phyloP scores from a whole-genome alignment of 371 early-diverging fungal genomes.

The Zychaea mexicana region DNA sequence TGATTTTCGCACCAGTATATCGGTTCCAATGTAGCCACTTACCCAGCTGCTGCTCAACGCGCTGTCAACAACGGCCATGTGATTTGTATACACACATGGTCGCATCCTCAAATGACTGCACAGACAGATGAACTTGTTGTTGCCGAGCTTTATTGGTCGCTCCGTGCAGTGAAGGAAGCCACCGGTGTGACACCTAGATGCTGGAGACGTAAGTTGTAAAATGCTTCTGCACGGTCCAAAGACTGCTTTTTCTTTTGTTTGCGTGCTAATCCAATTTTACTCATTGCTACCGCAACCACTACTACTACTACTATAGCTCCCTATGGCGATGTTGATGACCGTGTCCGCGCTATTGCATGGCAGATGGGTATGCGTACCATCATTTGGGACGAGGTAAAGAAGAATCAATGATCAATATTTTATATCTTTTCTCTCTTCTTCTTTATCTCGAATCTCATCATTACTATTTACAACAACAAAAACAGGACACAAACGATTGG shows the following conservation, averaged over 20 bases:
- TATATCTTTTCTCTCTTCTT: no score
- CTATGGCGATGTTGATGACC: slow-evolving; percentile 57
- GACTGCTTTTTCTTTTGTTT: not conserved
- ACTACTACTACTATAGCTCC: no score
- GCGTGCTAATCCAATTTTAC: not conserved
- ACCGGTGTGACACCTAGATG: slow-evolving; percentile 55
- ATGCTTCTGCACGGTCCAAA: not conserved
- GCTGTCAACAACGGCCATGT: slow-evolving; percentile 50
- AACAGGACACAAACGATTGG: slow-evolving; percentile 50
- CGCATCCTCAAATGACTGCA: slow-evolving; percentile 60
- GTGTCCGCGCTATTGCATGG: slow-evolving; percentile 56
- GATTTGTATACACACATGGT: slow-evolving; percentile 61
- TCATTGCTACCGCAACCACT: no score
- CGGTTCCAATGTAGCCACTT: slow-evolving; percentile 49
- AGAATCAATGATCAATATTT: no score
- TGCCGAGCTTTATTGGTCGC: slow-evolving; percentile 60
- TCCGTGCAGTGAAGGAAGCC: slow-evolving; percentile 55
- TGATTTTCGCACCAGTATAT: slow-evolving; percentile 28
- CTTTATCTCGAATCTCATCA: no score
- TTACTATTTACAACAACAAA: no score
- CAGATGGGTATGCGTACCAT: slow-evolving; percentile 52
- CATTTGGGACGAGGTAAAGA: slow-evolving; percentile 35
- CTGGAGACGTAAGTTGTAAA: slow-evolving; percentile 40
- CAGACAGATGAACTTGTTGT: slow-evolving; percentile 55
- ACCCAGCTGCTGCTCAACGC: slow-evolving; percentile 47